Conservation (phyloP, 2,329 filamentous ascomycete genomes). For the Fusarium sp. region DNA sequence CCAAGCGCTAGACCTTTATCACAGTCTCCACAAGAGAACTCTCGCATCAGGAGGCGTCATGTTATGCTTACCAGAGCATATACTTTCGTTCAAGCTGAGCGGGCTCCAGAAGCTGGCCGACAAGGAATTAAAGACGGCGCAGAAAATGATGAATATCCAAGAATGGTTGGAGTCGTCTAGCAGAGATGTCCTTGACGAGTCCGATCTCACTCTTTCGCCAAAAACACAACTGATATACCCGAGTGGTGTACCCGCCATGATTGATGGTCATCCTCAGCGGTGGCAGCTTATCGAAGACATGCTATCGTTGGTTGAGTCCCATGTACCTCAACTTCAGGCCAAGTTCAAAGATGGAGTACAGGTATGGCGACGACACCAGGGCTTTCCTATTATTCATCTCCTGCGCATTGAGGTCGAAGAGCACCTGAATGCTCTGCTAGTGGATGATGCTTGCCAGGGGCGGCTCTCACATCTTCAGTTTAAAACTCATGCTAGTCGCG, state of each 20-base stretch:
- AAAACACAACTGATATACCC: slow-evolving; percentile 71
- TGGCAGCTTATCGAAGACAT: slow-evolving; percentile 63
- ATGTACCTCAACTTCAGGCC: slow-evolving; percentile 55
- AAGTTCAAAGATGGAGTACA: slow-evolving; percentile 61
- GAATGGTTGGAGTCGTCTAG: slow-evolving; percentile 62
- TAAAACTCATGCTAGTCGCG: not conserved
- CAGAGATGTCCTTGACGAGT: slow-evolving; percentile 76
- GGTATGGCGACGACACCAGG: slow-evolving; percentile 55
- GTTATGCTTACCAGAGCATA: slow-evolving; percentile 71
- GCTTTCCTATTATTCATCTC: slow-evolving; percentile 71
- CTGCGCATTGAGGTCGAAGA: slow-evolving; percentile 63
- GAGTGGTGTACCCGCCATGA: slow-evolving; percentile 59
- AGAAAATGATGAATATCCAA: slow-evolving; percentile 65
- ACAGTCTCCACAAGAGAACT: slow-evolving; percentile 55
- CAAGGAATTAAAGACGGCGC: slow-evolving; percentile 56
- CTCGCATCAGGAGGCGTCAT: slow-evolving; percentile 64
- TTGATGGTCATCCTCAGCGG: slow-evolving; percentile 67
- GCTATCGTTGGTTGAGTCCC: slow-evolving; percentile 56
- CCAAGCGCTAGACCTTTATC: slow-evolving; percentile 54
- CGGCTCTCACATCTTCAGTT: slow-evolving; percentile 30
- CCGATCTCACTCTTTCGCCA: slow-evolving; percentile 66
- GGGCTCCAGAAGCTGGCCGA: slow-evolving; percentile 70
- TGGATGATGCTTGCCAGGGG: slow-evolving; percentile 57
- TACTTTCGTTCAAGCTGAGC: slow-evolving; percentile 73
- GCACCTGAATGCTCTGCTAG: slow-evolving; percentile 57